phyloP scores from a whole-genome alignment of 2,329 filamentous ascomycete species.

The Nemania diffusa region DNA sequence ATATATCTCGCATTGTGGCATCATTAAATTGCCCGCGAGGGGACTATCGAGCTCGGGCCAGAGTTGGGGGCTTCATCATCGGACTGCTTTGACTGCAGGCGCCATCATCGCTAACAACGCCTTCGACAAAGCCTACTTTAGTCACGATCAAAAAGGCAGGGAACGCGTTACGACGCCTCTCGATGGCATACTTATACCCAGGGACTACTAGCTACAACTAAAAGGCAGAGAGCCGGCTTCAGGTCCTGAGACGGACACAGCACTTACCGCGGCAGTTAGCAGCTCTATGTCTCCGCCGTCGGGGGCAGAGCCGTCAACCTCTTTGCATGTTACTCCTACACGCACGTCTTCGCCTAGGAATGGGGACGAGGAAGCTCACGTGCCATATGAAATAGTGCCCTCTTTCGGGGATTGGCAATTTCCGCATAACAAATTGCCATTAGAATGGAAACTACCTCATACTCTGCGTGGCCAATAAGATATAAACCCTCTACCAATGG shows the following conservation, averaged over 20 bases:
- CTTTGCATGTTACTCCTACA: background rate
- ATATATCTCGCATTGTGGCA: too few relatives aligned
- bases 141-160: background rate
- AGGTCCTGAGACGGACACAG: background rate
- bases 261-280: background rate
- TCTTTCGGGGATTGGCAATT: background rate
- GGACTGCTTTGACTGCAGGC: background rate
- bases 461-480: background rate
- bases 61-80: background rate
- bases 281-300: background rate
- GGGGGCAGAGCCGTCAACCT: background rate
- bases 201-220: background rate
- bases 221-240: background rate
- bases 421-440: background rate
- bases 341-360: background rate
- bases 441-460: background rate
- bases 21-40: too few relatives aligned
- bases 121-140: background rate
- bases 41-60: too few relatives aligned
- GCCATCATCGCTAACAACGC: background rate
- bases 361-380: background rate
- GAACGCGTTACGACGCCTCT: background rate
- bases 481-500: background rate
- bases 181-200: background rate
- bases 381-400: background rate